phyloP scores from a whole-genome alignment of 2,329 filamentous ascomycete species.

The Calonectria pteridis region DNA sequence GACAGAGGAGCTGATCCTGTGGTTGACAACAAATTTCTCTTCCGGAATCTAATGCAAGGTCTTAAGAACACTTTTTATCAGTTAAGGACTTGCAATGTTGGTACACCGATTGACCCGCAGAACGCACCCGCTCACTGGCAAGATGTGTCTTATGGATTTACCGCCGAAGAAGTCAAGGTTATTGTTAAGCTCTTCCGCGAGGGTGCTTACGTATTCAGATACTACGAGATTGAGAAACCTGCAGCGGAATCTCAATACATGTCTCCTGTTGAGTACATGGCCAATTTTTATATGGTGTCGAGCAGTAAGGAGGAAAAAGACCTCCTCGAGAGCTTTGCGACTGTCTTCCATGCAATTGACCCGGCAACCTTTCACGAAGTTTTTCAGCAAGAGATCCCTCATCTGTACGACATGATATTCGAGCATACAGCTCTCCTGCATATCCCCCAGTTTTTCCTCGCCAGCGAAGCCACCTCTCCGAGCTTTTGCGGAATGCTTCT shows the following conservation, averaged over 20 bases:
- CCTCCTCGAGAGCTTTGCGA: constrained; percentile 95
- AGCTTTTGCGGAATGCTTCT: constrained; percentile 98
- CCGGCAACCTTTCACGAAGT: constrained; percentile 99
- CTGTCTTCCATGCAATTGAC: constrained; percentile 98
- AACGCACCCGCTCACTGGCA: constrained; percentile 92
- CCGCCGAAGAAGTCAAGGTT: constrained; percentile 95
- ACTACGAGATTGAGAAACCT: constrained; percentile 91
- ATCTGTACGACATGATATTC: constrained; percentile 97
- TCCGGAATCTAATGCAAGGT: constrained; percentile 95
- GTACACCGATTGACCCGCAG: constrained; percentile 76
- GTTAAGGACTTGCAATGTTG: constrained; percentile 88
- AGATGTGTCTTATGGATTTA: constrained; percentile 96
- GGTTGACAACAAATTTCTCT: constrained; percentile 96
- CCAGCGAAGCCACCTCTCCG: constrained; percentile 97
- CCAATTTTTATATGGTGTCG: constrained; percentile 94
- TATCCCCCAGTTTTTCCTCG: constrained; percentile 97
- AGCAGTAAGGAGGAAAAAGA: constrained; percentile 98
- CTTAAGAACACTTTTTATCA: constrained; percentile 98
- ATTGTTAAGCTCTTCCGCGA: constrained; percentile 98
- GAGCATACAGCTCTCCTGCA: constrained; percentile 95
- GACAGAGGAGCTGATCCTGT: constrained; percentile 93
- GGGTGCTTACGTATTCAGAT: constrained; percentile 94
- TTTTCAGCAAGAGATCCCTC: constrained; percentile 96
- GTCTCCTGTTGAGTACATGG: constrained; percentile 91
- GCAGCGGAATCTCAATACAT: constrained; percentile 78